Conservation (phyloP, 306 rosid genomes). For the Canavalia ensiformis region DNA sequence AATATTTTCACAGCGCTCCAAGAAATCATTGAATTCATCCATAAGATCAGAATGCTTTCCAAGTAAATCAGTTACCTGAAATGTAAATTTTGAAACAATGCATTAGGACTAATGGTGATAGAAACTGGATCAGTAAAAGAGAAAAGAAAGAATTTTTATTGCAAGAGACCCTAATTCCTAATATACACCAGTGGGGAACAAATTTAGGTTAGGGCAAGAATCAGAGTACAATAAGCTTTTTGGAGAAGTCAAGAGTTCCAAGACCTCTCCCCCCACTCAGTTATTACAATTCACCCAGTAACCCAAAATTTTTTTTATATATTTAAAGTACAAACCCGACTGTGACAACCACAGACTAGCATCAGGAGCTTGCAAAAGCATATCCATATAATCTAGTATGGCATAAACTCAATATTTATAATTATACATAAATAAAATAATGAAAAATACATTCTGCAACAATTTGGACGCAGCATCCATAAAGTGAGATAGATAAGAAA, state of each 20-base stretch:
- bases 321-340: constrained; percentile 8
- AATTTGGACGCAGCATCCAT: neutral
- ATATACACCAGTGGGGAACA: too few species aligned
- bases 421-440: neutral
- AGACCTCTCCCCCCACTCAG: too few species aligned
- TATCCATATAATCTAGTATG: neutral
- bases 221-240: too few species aligned
- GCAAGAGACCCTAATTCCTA: too few species aligned
- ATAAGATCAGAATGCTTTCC: constrained; percentile 94
- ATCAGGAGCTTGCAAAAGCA: neutral
- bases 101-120: constrained; percentile 32
- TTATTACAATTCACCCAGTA: neutral
- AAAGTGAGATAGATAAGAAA: neutral
- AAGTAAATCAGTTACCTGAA: constrained; percentile 88
- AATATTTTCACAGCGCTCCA: constrained; percentile 89
- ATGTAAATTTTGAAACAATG: constrained; percentile 44
- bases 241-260: too few species aligned
- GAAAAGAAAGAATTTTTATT: too few species aligned
- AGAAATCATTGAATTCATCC: constrained; percentile 89
- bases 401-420: neutral
- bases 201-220: too few species aligned
- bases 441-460: neutral
- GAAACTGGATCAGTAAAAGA: neutral
- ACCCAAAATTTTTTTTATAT: neutral
- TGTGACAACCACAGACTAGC: neutral